Conservation (phyloP, 768 basidiomycete species). For the Mycena haematopus region DNA sequence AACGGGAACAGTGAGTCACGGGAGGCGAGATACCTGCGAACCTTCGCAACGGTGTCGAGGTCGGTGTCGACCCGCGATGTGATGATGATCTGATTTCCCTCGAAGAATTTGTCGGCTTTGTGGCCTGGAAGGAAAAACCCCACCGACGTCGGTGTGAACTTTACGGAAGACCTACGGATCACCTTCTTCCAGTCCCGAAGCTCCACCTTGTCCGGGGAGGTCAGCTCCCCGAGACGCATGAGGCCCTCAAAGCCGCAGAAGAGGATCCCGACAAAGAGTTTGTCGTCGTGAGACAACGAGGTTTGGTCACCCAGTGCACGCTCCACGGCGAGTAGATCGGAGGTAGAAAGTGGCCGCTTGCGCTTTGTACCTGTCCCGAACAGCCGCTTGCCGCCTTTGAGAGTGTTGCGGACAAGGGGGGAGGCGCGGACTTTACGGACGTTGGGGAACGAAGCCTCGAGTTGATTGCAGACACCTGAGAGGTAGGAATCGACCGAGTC, state of each 20-base stretch:
- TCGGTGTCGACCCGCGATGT: constrained; percentile 1
- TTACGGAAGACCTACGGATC: constrained; percentile 26
- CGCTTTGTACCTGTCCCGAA: constrained; percentile 26
- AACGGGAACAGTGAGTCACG: neutral
- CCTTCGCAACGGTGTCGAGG: neutral
- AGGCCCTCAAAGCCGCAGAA: no score
- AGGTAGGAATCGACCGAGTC: constrained; percentile 41
- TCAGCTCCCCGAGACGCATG: constrained; percentile 38
- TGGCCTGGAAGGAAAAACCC: neutral
- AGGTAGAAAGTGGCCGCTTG: constrained; percentile 34
- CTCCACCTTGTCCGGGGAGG: constrained; percentile 30
- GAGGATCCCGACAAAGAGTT: constrained; percentile 41
- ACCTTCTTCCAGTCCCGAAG: constrained; percentile 31
- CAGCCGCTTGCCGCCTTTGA: constrained; percentile 33
- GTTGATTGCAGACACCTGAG: constrained; percentile 43
- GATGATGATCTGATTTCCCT: no score
- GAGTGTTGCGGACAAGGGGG: constrained; percentile 30
- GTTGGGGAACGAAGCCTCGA: constrained; percentile 40
- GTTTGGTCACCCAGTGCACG: neutral
- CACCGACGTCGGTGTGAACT: neutral
- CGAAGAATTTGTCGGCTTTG: constrained; percentile 1
- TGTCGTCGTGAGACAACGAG: no score
- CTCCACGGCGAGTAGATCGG: constrained; percentile 21
- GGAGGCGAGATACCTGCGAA: neutral
- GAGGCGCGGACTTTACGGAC: no score